Percentiles rank a stretch among this genome's conserved stretches.
Evolutionary conservation across 352 stramenopile species (phyloP).

Genomic region (Thraustochytrium sp.): DNA sequence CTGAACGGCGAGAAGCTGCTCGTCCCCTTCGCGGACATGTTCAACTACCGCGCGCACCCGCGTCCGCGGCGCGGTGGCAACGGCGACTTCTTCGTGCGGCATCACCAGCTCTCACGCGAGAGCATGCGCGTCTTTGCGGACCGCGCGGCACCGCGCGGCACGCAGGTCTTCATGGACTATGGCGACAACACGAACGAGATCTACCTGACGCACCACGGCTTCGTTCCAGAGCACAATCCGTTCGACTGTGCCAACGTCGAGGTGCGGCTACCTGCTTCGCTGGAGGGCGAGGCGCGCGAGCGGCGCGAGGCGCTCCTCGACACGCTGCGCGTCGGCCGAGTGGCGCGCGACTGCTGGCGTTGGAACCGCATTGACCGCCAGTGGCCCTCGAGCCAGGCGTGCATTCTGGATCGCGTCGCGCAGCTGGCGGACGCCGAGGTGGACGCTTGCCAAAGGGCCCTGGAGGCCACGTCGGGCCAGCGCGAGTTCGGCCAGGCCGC

Average conservation of each 20-base stretch:
- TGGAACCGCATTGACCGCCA: constrained; percentile 35
- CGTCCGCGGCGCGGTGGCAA: neutral
- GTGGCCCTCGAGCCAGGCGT: constrained; percentile 47
- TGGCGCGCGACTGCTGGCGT: constrained; percentile 45
- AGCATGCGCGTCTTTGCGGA: constrained; percentile 62
- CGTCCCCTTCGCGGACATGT: constrained; percentile 76
- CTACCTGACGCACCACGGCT: constrained; percentile 79
- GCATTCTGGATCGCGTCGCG: constrained; percentile 43
- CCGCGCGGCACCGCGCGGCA: constrained; percentile 47
- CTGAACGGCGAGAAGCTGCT: constrained; percentile 65
- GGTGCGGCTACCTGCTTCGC: neutral
- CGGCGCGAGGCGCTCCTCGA: neutral
- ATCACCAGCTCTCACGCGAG: constrained; percentile 43
- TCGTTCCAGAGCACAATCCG: constrained; percentile 73
- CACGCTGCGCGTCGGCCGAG: neutral
- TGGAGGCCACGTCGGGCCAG: neutral
- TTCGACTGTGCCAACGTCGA: constrained; percentile 73
- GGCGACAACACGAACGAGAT: constrained; percentile 81
- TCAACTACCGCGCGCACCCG: constrained; percentile 64
- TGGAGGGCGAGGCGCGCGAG: neutral
- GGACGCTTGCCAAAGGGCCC: neutral
- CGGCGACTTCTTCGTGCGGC: constrained; percentile 44
- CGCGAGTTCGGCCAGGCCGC: neutral
- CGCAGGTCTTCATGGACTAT: constrained; percentile 87
- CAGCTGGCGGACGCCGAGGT: neutral